These are phyloP conservation scores for Oryza longistaminata DNA, from an alignment of 176 grass and related monocot genomes.

Conservation along the genomic window DNA sequence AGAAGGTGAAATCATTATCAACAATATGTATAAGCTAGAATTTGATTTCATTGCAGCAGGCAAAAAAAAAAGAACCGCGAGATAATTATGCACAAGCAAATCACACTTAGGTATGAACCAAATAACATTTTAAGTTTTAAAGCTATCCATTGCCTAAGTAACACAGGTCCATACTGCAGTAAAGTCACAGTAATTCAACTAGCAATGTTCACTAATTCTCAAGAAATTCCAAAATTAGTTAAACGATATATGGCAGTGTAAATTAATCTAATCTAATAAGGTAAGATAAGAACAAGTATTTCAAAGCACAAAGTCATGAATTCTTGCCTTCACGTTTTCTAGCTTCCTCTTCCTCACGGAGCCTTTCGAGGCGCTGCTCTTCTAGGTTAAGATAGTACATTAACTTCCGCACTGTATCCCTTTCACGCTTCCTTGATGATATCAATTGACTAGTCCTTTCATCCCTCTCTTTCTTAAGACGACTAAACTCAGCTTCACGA, in stretches of 20 bases:
- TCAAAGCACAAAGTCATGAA: background rate
- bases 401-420: conserved; percentile 78
- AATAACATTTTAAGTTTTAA: background rate
- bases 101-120: background rate
- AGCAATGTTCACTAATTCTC: background rate
- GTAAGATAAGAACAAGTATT: background rate
- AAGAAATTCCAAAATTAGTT: background rate
- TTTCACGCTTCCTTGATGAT: conserved; percentile 69
- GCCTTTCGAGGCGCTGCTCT: conserved; percentile 60
- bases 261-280: background rate
- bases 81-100: background rate
- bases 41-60: background rate
- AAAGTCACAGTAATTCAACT: background rate
- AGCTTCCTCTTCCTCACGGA: conserved; percentile 76
- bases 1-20: conserved; percentile 7
- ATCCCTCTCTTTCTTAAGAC: conserved; percentile 72
- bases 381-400: conserved; percentile 74
- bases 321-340: conserved; percentile 73
- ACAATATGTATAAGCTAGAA: conserved; percentile 6
- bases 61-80: background rate
- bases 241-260: background rate
- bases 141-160: background rate
- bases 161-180: background rate
- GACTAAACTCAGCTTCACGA: conserved; percentile 66
- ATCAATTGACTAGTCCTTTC: conserved; percentile 69